Evolutionary conservation across 768 basidiomycete species (phyloP).

Genomic region (Thelephora ganbajun): DNA sequence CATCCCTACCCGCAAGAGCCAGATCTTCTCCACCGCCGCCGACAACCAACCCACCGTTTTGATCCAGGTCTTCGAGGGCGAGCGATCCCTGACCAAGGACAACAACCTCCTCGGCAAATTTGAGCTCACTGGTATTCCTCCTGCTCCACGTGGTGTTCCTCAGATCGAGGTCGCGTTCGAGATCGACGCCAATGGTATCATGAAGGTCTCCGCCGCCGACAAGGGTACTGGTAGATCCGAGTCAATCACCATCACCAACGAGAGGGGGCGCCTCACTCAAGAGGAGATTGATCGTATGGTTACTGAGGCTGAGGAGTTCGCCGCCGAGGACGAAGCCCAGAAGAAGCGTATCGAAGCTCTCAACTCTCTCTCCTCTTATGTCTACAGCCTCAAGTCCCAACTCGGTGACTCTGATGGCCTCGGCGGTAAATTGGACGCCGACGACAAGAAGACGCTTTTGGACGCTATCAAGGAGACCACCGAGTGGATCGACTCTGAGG

Average conservation of each 20-base stretch:
- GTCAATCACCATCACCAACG: constrained; percentile 89
- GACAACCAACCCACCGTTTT: constrained; percentile 35
- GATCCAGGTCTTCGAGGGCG: constrained; percentile 23
- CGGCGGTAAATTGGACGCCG: constrained; percentile 73
- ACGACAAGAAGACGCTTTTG: constrained; percentile 75
- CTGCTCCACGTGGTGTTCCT: constrained; percentile 25
- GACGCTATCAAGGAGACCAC: constrained; percentile 75
- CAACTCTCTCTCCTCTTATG: constrained; percentile 66
- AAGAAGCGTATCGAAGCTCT: constrained; percentile 79
- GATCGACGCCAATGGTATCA: constrained; percentile 42
- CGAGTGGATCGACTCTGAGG: constrained; percentile 86
- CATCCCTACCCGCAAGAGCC: constrained; percentile 43
- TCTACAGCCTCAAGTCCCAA: constrained; percentile 82
- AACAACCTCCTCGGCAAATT: constrained; percentile 34
- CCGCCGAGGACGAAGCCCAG: constrained; percentile 61
- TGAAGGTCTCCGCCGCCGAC: constrained; percentile 86
- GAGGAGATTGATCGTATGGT: constrained; percentile 91
- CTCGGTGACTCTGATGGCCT: constrained; percentile 79
- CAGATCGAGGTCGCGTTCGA: constrained; percentile 27
- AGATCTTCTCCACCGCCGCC: constrained; percentile 38
- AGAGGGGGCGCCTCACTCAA: constrained; percentile 63
- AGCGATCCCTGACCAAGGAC: constrained; percentile 31
- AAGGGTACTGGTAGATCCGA: constrained; percentile 90
- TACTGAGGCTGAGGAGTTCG: constrained; percentile 82
- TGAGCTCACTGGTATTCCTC: constrained; percentile 31